Percentiles rank a stretch among this genome's conserved stretches.
These are phyloP conservation scores for Mrakia gelida DNA, from an alignment of 768 basidiomycete genomes.

Conservation along the genomic window DNA sequence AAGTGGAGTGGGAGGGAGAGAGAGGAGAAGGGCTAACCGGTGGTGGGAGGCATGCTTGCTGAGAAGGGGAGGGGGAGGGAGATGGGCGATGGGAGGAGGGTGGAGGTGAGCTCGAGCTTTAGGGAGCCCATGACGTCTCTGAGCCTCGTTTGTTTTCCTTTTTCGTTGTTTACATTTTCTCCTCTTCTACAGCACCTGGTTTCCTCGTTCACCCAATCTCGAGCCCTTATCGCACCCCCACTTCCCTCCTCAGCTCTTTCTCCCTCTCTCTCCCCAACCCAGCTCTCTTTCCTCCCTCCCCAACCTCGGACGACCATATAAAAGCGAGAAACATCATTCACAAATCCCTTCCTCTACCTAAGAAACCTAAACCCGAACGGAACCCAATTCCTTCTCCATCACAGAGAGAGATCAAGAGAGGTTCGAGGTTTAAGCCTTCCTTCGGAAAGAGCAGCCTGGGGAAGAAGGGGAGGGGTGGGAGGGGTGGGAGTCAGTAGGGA, in stretches of 20 bases:
- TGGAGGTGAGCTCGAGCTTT: not conserved
- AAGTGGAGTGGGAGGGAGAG: not conserved
- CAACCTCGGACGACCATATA: too few relatives aligned
- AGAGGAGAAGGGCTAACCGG: not conserved
- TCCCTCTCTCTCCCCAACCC: too few relatives aligned
- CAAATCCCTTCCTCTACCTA: not conserved
- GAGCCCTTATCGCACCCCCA: not conserved
- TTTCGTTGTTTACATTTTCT: not conserved
- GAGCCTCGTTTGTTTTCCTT: too few relatives aligned
- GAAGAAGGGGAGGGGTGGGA: not conserved
- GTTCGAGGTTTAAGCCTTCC: conserved; percentile 58
- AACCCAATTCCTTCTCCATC: conserved; percentile 8
- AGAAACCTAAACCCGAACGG: not conserved
- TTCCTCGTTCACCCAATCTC: too few relatives aligned
- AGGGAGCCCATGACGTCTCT: too few relatives aligned
- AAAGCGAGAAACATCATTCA: conserved; percentile 17
- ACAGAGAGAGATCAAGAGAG: not conserved
- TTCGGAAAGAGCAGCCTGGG: conserved; percentile 92
- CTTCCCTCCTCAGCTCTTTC: too few relatives aligned
- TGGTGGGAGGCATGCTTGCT: too few relatives aligned
- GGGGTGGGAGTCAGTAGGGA: conserved; percentile 32
- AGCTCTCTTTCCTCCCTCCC: too few relatives aligned
- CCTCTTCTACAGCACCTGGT: too few relatives aligned
- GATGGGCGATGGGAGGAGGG: not conserved
- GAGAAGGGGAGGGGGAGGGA: not conserved